phyloP scores from a whole-genome alignment of 768 basidiomycete genomes.

The Mycena epipterygia region DNA sequence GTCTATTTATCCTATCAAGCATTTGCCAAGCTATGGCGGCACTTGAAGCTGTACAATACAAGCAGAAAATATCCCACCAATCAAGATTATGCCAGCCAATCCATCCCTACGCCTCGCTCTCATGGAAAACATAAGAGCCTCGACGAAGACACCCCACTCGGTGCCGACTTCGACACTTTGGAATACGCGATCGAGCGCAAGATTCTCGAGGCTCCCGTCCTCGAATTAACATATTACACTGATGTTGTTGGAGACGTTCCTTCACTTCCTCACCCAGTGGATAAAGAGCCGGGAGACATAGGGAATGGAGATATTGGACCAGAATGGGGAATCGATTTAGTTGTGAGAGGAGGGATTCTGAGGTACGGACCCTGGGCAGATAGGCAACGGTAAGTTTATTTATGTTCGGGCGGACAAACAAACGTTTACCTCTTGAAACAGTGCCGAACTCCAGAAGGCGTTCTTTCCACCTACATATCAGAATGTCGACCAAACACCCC shows the following conservation, averaged over 20 bases:
- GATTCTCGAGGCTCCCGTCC: constrained; percentile 78
- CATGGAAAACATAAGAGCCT: constrained; percentile 48
- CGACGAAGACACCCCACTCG: constrained; percentile 70
- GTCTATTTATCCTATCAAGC: constrained; percentile 54
- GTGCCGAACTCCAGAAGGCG: constrained; percentile 79
- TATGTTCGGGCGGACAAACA: background rate
- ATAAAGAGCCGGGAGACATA: constrained; percentile 70
- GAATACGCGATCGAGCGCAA: constrained; percentile 94
- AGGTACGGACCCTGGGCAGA: constrained; percentile 98
- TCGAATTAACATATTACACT: constrained; percentile 90
- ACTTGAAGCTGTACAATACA: constrained; percentile 59
- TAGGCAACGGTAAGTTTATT: constrained; percentile 76
- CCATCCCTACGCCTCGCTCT: constrained; percentile 28
- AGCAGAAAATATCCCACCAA: constrained; percentile 46
- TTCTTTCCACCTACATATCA: constrained; percentile 90
- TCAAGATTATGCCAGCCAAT: constrained; percentile 17
- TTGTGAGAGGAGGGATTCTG: constrained; percentile 80
- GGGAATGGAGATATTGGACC: constrained; percentile 92
- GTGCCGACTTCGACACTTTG: constrained; percentile 64
- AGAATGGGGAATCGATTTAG: constrained; percentile 93
- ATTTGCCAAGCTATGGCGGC: constrained; percentile 69
- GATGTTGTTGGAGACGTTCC: constrained; percentile 89
- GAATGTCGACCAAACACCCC: constrained; percentile 66
- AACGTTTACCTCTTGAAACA: constrained; percentile 42
- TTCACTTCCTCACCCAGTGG: constrained; percentile 44